Evolutionary conservation across 2,329 filamentous ascomycete species (phyloP).

Genomic region (Colletotrichum sp.): DNA sequence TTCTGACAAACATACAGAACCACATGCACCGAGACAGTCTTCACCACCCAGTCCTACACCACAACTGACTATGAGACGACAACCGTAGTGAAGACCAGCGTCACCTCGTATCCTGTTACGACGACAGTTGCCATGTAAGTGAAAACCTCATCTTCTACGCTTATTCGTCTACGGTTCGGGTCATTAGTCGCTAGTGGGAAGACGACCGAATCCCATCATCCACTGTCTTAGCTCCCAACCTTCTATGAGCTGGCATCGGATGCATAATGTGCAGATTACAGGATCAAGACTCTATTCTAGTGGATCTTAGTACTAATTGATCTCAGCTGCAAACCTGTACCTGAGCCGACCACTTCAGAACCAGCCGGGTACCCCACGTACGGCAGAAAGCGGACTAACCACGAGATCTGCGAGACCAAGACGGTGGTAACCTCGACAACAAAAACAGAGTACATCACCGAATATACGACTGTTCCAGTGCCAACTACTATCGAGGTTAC

Average conservation of each 20-base stretch:
- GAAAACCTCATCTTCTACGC: background rate
- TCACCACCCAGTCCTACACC: constrained; percentile 9
- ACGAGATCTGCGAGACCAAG: constrained; percentile 20
- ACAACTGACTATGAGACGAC: constrained; percentile 13
- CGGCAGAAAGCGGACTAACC: background rate
- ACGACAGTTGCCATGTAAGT: constrained; percentile 19
- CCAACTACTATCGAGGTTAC: constrained; percentile 12
- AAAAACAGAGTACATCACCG: constrained; percentile 16
- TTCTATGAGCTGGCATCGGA: background rate
- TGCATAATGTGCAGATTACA: background rate
- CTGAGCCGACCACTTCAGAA: background rate
- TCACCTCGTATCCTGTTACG: constrained; percentile 22
- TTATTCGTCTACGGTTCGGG: background rate
- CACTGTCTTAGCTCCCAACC: background rate
- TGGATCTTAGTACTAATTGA: background rate
- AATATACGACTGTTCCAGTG: constrained; percentile 8
- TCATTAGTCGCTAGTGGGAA: background rate
- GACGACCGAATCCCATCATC: background rate
- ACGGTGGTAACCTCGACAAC: constrained; percentile 23
- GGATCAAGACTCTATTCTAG: background rate
- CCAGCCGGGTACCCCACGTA: background rate
- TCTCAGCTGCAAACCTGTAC: background rate
- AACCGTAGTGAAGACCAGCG: background rate
- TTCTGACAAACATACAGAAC: background rate
- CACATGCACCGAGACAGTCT: constrained; percentile 11